Conservation (phyloP, 805 yeast genomes). For the Candida tallmaniae region DNA sequence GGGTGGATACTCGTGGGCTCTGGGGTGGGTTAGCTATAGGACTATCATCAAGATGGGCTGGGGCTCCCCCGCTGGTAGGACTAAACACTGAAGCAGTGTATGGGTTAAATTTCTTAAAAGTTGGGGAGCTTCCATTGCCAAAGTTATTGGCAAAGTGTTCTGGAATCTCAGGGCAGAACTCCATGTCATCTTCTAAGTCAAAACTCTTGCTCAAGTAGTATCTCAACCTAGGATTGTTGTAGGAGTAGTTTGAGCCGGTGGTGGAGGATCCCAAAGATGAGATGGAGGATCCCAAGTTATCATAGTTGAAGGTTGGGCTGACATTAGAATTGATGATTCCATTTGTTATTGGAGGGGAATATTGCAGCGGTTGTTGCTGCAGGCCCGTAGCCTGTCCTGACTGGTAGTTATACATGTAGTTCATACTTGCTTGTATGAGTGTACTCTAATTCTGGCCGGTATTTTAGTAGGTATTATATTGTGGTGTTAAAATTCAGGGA, state of each 20-base stretch:
- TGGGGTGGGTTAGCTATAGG: constrained; percentile 10
- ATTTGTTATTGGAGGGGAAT: constrained; percentile 14
- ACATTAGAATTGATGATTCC: constrained; percentile 14
- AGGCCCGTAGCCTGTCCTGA: too few species aligned
- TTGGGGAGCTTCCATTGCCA: constrained; percentile 27
- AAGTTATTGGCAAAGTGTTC: constrained; percentile 18
- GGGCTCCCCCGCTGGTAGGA: constrained; percentile 26
- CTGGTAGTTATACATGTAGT: neutral
- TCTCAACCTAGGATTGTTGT: constrained; percentile 48
- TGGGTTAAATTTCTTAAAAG: constrained; percentile 56
- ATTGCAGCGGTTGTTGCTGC: constrained; percentile 13
- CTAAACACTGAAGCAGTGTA: constrained; percentile 61
- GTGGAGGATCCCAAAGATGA: constrained; percentile 14
- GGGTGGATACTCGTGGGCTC: constrained; percentile 49
- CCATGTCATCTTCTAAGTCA: constrained; percentile 60
- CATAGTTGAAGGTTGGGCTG: constrained; percentile 28
- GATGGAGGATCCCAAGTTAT: constrained; percentile 9
- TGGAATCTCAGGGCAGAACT: constrained; percentile 59
- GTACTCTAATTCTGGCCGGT: too few species aligned
- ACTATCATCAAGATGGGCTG: constrained; percentile 4
- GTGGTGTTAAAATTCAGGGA: too few species aligned
- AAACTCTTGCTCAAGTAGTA: constrained; percentile 57
- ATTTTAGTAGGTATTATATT: too few species aligned
- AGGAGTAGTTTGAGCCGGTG: constrained; percentile 24
- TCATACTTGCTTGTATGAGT: too few species aligned